Evolutionary conservation across 306 rosid species (phyloP).

Genomic region (Rosa lucieae): DNA sequence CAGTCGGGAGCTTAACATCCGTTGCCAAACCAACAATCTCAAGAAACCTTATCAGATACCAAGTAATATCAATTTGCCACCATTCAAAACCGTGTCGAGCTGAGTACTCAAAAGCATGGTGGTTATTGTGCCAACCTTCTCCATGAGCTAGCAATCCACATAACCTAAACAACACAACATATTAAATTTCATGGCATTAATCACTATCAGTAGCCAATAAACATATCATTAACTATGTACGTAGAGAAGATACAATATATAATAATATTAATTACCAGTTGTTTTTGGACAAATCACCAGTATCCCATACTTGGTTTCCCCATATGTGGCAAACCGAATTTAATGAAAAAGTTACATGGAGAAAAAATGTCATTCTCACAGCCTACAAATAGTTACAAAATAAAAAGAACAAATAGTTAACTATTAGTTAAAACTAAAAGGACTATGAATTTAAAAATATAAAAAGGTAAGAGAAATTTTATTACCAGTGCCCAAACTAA

Average conservation of each 20-base stretch:
- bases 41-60: too few species aligned
- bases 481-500: constrained; percentile 90
- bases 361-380: constrained; percentile 41
- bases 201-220: not conserved
- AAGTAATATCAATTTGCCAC: too few species aligned
- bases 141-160: too few species aligned
- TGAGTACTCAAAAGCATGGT: too few species aligned
- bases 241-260: not conserved
- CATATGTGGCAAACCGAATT: constrained; percentile 89
- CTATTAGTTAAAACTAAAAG: too few species aligned
- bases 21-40: too few species aligned
- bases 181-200: not conserved
- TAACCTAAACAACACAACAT: not conserved
- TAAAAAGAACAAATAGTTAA: too few species aligned
- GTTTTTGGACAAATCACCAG: constrained; percentile 76
- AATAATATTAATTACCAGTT: constrained; percentile 48
- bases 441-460: not conserved
- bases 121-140: too few species aligned
- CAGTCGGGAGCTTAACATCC: too few species aligned
- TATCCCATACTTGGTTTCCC: constrained; percentile 74
- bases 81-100: too few species aligned
- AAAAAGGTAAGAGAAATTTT: not conserved
- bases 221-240: not conserved
- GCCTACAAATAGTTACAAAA: constrained; percentile 43
- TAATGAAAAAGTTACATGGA: constrained; percentile 78